These are phyloP conservation scores for Cutaneotrichosporon dermatis DNA, from an alignment of 1,284 basidiomycete genomes.

Conservation along the genomic window DNA sequence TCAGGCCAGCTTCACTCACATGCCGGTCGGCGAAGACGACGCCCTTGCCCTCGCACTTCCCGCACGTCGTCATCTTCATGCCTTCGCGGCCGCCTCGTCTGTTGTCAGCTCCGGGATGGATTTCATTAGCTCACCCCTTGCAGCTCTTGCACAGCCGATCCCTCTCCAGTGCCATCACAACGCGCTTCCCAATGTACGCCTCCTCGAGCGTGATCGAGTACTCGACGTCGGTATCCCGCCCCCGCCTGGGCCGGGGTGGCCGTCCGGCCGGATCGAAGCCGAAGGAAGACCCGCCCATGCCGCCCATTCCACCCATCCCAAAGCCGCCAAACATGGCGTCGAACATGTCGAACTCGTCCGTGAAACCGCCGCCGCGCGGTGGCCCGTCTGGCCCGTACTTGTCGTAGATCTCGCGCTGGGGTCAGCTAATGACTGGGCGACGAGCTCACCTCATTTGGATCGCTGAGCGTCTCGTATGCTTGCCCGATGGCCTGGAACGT, in stretches of 20 bases:
- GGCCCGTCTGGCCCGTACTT: conserved; percentile 63
- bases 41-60: conserved; percentile 71
- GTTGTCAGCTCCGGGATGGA: conserved; percentile 1
- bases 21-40: conserved; percentile 42
- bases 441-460: conserved; percentile 55
- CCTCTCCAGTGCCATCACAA: conserved; percentile 85
- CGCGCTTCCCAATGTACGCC: conserved; percentile 82
- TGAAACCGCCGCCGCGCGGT: conserved; percentile 51
- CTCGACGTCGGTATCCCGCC: conserved; percentile 67
- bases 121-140: conserved; percentile 58
- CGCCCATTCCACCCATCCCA: conserved; percentile 42
- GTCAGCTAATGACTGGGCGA: conserved; percentile 1
- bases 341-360: conserved; percentile 59
- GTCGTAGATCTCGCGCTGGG: conserved; percentile 71
- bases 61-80: conserved; percentile 75
- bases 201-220: conserved; percentile 88
- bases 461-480: conserved; percentile 84
- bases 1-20: conserved; percentile 27
- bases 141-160: conserved; percentile 74
- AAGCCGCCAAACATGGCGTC: conserved; percentile 64
- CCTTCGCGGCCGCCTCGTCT: conserved; percentile 42
- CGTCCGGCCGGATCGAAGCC: conserved; percentile 39
- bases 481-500: conserved; percentile 85
- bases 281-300: conserved; percentile 40
- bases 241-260: conserved; percentile 50